Percentiles rank a stretch among this genome's conserved stretches.
Evolutionary conservation across 306 rosid genomes (phyloP).

Genomic region (Carpinus fangiana): DNA sequence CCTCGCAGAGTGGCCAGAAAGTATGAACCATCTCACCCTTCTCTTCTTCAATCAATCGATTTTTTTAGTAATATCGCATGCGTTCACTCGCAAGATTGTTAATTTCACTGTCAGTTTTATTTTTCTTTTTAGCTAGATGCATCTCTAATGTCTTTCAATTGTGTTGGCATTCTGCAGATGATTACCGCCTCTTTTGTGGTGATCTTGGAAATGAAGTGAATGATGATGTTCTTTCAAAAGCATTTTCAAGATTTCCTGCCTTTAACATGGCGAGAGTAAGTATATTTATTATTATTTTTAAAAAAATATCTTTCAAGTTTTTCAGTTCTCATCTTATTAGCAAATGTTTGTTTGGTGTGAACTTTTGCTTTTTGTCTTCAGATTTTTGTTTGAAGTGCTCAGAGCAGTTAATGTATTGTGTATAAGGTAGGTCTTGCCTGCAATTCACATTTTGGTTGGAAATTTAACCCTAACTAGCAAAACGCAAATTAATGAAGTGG

Average conservation of each 20-base stretch:
- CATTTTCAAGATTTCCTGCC: conserved; percentile 90
- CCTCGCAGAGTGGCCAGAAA: conserved; percentile 96
- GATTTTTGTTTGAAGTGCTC: conserved; percentile 62
- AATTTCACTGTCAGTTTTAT: neutral
- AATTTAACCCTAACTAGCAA: conserved; percentile 17
- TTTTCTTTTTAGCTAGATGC: neutral
- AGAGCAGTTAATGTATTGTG: conserved; percentile 47
- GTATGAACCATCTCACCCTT: conserved; percentile 32
- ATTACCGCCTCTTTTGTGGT: conserved; percentile 86
- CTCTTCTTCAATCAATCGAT: too few species aligned
- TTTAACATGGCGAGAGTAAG: conserved; percentile 92
- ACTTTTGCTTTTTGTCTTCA: conserved; percentile 55
- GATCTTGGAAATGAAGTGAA: conserved; percentile 99
- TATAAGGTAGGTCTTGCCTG: conserved; percentile 62
- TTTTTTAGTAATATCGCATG: too few species aligned
- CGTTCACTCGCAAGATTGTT: neutral
- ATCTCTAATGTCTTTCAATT: conserved; percentile 9
- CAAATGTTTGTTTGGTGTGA: conserved; percentile 43
- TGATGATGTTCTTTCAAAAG: conserved; percentile 92
- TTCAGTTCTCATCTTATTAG: conserved; percentile 13
- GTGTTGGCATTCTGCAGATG: conserved; percentile 55
- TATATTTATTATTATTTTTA: neutral
- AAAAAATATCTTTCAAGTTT: neutral
- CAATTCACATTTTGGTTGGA: conserved; percentile 27
- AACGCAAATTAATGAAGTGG: conserved; percentile 26